phyloP scores from a whole-genome alignment of 169 alveolate genomes.

The Amoebophrya sp. region DNA sequence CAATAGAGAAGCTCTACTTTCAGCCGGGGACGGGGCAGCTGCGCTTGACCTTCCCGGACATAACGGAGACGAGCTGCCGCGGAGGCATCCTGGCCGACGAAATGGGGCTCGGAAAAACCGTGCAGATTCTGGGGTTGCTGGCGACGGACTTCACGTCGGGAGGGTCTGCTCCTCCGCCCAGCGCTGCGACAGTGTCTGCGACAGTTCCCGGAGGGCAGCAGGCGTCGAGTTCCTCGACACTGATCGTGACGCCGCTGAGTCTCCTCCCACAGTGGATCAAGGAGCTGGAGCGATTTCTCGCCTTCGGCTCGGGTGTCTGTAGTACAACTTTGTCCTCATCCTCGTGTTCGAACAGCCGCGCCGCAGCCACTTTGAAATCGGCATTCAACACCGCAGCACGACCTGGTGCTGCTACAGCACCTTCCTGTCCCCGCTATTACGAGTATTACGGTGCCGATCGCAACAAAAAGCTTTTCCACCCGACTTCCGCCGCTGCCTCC shows the following conservation, averaged over 20 bases:
- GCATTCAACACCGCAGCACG: background rate
- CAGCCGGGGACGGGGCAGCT: background rate
- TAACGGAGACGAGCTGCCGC: background rate
- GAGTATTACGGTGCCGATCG: too few species aligned
- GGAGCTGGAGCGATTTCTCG: background rate
- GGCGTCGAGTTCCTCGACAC: background rate
- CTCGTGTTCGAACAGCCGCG: too few species aligned
- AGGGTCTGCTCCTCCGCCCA: too few species aligned
- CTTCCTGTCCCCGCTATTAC: too few species aligned
- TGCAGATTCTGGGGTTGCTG: conserved; percentile 28
- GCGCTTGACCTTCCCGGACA: background rate
- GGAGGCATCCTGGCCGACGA: conserved; percentile 75
- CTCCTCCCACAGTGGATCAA: background rate
- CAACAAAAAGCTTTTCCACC: background rate
- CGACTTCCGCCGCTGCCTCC: background rate
- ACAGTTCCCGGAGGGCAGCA: background rate
- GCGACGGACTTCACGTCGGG: background rate
- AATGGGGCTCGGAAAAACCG: conserved; percentile 80
- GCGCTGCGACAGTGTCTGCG: background rate
- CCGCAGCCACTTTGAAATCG: too few species aligned
- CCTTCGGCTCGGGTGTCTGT: background rate
- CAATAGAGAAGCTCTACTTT: background rate
- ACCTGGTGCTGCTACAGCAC: background rate
- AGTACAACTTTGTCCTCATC: background rate
- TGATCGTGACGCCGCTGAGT: background rate